Percentiles rank a stretch among this genome's conserved stretches.
These are phyloP conservation scores for Selaginella tamariscina DNA, from an alignment of 75 land plant species.

Conservation along the genomic window DNA sequence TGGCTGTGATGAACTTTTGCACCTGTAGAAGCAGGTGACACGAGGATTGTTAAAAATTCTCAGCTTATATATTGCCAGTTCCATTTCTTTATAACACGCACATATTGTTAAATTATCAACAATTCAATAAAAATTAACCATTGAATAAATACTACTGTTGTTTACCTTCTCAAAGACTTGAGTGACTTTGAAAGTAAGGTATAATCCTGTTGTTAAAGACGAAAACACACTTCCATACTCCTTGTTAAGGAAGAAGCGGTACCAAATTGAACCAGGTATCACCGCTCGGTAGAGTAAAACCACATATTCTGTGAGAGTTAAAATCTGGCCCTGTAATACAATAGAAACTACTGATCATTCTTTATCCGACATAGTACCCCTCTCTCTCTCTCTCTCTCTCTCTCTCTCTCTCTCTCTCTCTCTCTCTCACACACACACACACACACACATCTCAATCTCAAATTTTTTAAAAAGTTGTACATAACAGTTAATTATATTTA, in stretches of 20 bases:
- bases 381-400: no score
- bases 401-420: no score
- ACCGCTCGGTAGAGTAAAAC: slow-evolving; percentile 79
- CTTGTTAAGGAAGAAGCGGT: slow-evolving; percentile 94
- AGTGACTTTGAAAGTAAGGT: slow-evolving; percentile 94
- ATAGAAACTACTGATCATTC: no score
- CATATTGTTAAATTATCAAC: no score
- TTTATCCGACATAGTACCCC: no score
- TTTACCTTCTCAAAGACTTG: slow-evolving; percentile 88
- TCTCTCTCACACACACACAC: not conserved
- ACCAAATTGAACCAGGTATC: slow-evolving; percentile 98
- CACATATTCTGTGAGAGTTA: slow-evolving; percentile 79
- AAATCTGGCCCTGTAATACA: slow-evolving; percentile 90
- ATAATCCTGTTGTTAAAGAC: slow-evolving; percentile 88
- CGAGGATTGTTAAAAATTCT: not conserved
- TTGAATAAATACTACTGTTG: no score
- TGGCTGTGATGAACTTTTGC: slow-evolving; percentile 67
- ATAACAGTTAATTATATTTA: no score
- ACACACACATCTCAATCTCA: not conserved
- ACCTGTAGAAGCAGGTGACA: slow-evolving; percentile 32
- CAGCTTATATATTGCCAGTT: no score
- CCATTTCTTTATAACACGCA: no score
- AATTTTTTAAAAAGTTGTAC: not conserved
- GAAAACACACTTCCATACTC: slow-evolving; percentile 95
- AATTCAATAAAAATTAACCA: no score